These are phyloP conservation scores for Tothia fuscella DNA, from an alignment of 2,329 filamentous ascomycete species.

Conservation along the genomic window DNA sequence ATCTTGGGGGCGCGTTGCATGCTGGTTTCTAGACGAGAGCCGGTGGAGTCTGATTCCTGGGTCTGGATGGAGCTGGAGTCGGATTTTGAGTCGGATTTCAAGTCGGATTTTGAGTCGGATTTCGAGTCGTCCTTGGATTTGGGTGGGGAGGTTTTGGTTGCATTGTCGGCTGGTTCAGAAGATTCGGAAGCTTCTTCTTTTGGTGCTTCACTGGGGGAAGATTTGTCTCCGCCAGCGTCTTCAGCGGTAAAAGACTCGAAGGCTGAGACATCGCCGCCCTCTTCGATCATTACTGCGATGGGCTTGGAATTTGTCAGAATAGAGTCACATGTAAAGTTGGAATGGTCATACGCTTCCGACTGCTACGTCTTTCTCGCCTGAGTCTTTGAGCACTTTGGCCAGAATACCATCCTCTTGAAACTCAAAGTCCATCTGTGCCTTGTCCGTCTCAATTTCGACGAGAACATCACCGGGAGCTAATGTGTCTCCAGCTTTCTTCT, in stretches of 20 bases:
- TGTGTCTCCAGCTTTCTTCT: slow-evolving; percentile 87
- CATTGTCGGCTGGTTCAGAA: slow-evolving; percentile 42
- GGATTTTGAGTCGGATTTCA: too few relatives aligned
- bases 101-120: slow-evolving; percentile 36
- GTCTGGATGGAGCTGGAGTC: slow-evolving; percentile 40
- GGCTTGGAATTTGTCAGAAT: slow-evolving; percentile 45
- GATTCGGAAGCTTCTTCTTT: slow-evolving; percentile 53
- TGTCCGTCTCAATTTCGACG: slow-evolving; percentile 98
- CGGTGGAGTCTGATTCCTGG: slow-evolving; percentile 60
- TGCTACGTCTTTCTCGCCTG: slow-evolving; percentile 83
- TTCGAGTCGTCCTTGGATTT: slow-evolving; percentile 20
- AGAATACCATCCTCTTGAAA: slow-evolving; percentile 97
- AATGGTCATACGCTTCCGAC: slow-evolving; percentile 74
- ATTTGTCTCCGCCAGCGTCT: slow-evolving; percentile 79
- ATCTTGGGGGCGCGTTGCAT: slow-evolving; percentile 73
- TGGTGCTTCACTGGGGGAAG: slow-evolving; percentile 46
- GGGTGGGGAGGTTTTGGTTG: slow-evolving; percentile 46
- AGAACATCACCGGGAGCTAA: slow-evolving; percentile 88
- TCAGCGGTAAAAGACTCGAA: slow-evolving; percentile 82
- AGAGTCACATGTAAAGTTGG: neutral
- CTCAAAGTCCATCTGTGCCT: slow-evolving; percentile 99
- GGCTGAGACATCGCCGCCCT: slow-evolving; percentile 72
- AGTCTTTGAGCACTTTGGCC: slow-evolving; percentile 86
- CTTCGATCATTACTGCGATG: slow-evolving; percentile 89
- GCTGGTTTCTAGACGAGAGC: slow-evolving; percentile 67